These are phyloP conservation scores for Pascua sp. DNA, from an alignment of 1,284 basidiomycete genomes.

Conservation along the genomic window DNA sequence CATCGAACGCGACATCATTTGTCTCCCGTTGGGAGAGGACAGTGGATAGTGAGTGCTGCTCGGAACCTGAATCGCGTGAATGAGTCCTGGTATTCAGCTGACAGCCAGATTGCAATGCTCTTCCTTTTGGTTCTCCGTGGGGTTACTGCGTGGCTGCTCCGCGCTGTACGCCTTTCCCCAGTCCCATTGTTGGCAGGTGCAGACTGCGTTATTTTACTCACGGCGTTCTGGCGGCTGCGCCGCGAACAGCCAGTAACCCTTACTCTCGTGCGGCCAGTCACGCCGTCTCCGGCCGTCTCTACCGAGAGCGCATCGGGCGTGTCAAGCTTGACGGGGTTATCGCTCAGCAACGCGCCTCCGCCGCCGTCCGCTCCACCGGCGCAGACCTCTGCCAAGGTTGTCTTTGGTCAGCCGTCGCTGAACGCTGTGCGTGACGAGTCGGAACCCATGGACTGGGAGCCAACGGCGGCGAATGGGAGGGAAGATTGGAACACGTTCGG, in stretches of 20 bases:
- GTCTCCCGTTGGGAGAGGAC: constrained; percentile 20
- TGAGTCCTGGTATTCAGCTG: no score
- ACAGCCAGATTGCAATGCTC: no score
- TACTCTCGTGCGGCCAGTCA: constrained; percentile 5
- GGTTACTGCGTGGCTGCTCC: no score
- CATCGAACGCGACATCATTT: constrained; percentile 10
- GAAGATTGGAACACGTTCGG: constrained; percentile 41
- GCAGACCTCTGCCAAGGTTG: background rate
- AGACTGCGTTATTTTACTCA: background rate
- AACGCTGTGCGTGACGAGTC: constrained; percentile 3
- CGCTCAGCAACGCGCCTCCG: background rate
- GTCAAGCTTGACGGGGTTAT: background rate
- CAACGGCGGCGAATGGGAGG: constrained; percentile 17
- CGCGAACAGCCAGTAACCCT: constrained; percentile 5
- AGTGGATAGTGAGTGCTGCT: constrained; percentile 32
- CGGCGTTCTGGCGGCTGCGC: constrained; percentile 6
- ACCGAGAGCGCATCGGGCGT: no score
- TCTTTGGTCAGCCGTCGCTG: constrained; percentile 38
- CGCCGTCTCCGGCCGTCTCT: background rate
- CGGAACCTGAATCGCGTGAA: no score
- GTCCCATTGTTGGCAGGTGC: no score
- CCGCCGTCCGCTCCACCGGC: no score
- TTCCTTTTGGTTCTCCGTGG: no score
- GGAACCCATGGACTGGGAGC: constrained; percentile 47
- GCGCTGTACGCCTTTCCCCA: no score